Evolutionary conservation across 495 filamentous ascomycete species (phyloP).

Genomic region (Hyaloscypha hepaticicola): DNA sequence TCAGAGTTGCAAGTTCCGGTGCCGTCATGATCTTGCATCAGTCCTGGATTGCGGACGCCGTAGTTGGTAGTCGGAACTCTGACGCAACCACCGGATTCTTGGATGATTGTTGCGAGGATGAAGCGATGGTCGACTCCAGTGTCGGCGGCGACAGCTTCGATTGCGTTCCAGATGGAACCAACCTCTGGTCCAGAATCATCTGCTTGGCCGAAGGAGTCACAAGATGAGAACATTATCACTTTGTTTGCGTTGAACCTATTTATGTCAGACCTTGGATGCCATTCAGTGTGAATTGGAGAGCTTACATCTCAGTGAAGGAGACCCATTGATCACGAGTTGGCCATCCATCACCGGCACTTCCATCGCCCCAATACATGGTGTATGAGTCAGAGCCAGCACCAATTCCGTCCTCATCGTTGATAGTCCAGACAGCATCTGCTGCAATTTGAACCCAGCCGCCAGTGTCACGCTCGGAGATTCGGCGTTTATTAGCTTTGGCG

Average conservation of each 20-base stretch:
- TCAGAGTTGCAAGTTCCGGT: constrained; percentile 27
- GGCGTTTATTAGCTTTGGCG: background rate
- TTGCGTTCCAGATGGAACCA: constrained; percentile 36
- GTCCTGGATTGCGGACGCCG: constrained; percentile 6
- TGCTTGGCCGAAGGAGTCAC: constrained; percentile 1
- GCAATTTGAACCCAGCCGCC: background rate
- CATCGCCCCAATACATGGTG: background rate
- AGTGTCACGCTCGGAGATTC: background rate
- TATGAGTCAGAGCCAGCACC: background rate
- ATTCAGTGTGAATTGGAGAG: background rate
- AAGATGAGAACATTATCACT: constrained; percentile 7
- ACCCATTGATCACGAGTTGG: constrained; percentile 12
- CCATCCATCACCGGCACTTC: background rate
- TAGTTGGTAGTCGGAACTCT: constrained; percentile 22
- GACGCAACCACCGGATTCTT: constrained; percentile 39
- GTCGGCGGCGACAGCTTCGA: constrained; percentile 32
- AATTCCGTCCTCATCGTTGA: background rate
- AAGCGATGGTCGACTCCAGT: constrained; percentile 37
- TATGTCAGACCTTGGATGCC: background rate
- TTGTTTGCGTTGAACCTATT: background rate
- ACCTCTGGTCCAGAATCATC: constrained; percentile 29
- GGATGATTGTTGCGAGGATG: constrained; percentile 38
- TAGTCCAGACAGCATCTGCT: background rate
- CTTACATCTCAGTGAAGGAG: constrained; percentile 17
- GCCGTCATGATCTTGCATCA: constrained; percentile 20